Conservation (phyloP, 2,329 filamentous ascomycete species). For the Cordyceps javanica region DNA sequence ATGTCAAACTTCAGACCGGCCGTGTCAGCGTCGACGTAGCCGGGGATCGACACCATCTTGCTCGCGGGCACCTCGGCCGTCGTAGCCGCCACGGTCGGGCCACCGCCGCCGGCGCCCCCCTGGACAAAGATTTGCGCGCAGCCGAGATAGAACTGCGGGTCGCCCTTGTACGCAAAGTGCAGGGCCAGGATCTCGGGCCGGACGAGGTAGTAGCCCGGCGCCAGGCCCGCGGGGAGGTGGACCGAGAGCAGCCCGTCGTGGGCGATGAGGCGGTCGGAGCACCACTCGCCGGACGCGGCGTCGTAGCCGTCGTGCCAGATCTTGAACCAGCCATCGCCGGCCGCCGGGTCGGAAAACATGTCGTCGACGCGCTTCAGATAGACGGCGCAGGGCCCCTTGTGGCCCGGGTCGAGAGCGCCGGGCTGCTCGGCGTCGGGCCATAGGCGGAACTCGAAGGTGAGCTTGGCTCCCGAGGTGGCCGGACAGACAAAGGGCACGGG, state of each 20-base stretch:
- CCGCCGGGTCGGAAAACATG: conserved; percentile 44
- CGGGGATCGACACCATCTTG: conserved; percentile 58
- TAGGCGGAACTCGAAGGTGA: conserved; percentile 62
- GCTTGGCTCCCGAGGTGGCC: conserved; percentile 43
- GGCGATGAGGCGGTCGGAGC: conserved; percentile 60
- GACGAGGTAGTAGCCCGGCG: conserved; percentile 63
- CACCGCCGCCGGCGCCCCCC: conserved; percentile 35
- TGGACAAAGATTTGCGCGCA: conserved; percentile 66
- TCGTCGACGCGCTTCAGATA: conserved; percentile 66
- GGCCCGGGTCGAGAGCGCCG: conserved; percentile 52
- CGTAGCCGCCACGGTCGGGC: too few relatives aligned
- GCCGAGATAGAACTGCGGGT: conserved; percentile 68
- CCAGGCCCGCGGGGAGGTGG: conserved; percentile 53
- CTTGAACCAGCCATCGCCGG: conserved; percentile 71
- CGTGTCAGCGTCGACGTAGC: conserved; percentile 50
- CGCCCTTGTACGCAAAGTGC: conserved; percentile 50
- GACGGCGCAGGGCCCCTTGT: conserved; percentile 64
- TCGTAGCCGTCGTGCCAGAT: conserved; percentile 66
- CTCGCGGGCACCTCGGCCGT: conserved; percentile 42
- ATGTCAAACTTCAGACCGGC: conserved; percentile 59
- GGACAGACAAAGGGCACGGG: conserved; percentile 44
- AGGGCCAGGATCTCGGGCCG: conserved; percentile 65
- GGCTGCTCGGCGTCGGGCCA: conserved; percentile 50
- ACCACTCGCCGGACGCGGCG: conserved; percentile 51
- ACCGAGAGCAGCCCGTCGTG: conserved; percentile 60